Conservation (phyloP, 2,329 filamentous ascomycete genomes). For the Purpureocillium takamizusanense region DNA sequence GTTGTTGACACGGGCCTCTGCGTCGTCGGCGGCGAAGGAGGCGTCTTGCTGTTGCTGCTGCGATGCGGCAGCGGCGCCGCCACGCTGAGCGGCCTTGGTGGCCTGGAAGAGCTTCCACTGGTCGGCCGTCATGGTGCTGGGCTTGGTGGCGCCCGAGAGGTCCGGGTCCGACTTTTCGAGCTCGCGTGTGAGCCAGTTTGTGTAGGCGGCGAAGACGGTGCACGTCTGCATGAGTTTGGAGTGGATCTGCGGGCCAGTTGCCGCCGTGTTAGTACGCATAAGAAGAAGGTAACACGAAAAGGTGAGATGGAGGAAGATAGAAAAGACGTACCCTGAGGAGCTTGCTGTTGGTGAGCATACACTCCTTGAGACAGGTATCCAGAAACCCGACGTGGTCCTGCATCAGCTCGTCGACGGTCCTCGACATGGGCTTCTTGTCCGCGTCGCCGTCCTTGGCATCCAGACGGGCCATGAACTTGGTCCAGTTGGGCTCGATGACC, state of each 20-base stretch:
- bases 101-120: slow-evolving; percentile 52
- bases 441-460: slow-evolving; percentile 45
- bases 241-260: slow-evolving; percentile 59
- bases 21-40: slow-evolving; percentile 22
- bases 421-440: slow-evolving; percentile 24
- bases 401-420: slow-evolving; percentile 96
- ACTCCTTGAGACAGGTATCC: slow-evolving; percentile 95
- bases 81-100: slow-evolving; percentile 25
- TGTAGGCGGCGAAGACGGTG: slow-evolving; percentile 87
- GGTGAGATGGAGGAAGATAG: background rate
- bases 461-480: slow-evolving; percentile 80
- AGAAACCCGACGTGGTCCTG: slow-evolving; percentile 98
- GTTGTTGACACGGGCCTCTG: slow-evolving; percentile 53
- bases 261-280: slow-evolving; percentile 6
- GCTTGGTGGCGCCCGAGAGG: slow-evolving; percentile 51
- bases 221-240: slow-evolving; percentile 96
- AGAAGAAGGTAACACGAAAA: background rate
- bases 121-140: slow-evolving; percentile 48
- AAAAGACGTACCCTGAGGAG: slow-evolving; percentile 62
- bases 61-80: slow-evolving; percentile 10
- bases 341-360: slow-evolving; percentile 97
- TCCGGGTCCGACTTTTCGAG: slow-evolving; percentile 79
- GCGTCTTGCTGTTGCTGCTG: slow-evolving; percentile 2
- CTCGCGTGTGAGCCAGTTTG: slow-evolving; percentile 75
- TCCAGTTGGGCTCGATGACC: slow-evolving; percentile 97